Percentiles rank a stretch among this genome's conserved stretches.
Evolutionary conservation across 108 stramenopile genomes (phyloP).

Genomic region (Nitzschia sp.): DNA sequence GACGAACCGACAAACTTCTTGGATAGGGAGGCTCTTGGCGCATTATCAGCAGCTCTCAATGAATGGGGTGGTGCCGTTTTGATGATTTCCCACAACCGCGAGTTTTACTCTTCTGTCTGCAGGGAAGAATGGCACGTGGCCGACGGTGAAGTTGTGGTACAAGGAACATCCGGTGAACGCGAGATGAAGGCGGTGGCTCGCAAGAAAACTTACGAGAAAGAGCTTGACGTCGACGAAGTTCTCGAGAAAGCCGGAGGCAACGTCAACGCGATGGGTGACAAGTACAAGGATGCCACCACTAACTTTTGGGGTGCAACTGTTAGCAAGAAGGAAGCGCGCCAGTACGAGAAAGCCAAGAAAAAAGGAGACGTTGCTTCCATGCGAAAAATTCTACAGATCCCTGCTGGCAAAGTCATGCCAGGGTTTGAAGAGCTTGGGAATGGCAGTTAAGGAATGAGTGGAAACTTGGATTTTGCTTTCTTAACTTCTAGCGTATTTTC

Average conservation of each 20-base stretch:
- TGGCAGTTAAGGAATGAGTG: too few relatives aligned
- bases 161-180: slow-evolving; percentile 84
- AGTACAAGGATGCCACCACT: slow-evolving; percentile 88
- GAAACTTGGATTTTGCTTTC: neutral
- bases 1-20: slow-evolving; percentile 99
- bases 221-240: slow-evolving; percentile 58
- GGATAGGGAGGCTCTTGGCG: slow-evolving; percentile 96
- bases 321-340: slow-evolving; percentile 88
- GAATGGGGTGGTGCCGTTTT: slow-evolving; percentile 97
- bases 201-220: slow-evolving; percentile 84
- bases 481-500: too few relatives aligned
- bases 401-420: slow-evolving; percentile 89
- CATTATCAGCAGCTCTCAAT: slow-evolving; percentile 89
- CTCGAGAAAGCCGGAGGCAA: slow-evolving; percentile 85
- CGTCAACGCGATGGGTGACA: slow-evolving; percentile 78
- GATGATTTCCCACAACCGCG: slow-evolving; percentile 98
- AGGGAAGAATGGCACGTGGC: slow-evolving; percentile 96
- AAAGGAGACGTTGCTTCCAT: slow-evolving; percentile 83
- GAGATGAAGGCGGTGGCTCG: slow-evolving; percentile 89
- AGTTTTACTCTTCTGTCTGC: slow-evolving; percentile 93
- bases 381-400: slow-evolving; percentile 87
- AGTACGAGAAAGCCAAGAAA: slow-evolving; percentile 90
- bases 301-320: slow-evolving; percentile 88
- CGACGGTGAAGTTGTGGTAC: slow-evolving; percentile 69
- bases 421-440: slow-evolving; percentile 89